These are phyloP conservation scores for Ganoderma sinense DNA, from an alignment of 1,284 basidiomycete genomes.

Conservation along the genomic window DNA sequence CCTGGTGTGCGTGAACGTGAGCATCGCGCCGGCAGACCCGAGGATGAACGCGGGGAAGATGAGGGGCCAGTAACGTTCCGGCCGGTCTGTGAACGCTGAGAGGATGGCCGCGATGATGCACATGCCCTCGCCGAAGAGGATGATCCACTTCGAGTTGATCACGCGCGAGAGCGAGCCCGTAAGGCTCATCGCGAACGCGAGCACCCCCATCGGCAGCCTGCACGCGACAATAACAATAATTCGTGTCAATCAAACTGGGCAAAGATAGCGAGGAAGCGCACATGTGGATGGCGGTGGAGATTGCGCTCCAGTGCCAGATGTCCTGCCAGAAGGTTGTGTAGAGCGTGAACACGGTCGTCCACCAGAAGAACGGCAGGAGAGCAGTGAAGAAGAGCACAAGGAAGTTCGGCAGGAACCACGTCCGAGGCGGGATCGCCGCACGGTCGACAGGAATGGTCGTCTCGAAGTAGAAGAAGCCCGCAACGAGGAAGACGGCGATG, in stretches of 20 bases:
- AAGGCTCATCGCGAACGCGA: slow-evolving; percentile 45
- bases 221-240: neutral
- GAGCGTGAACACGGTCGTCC: slow-evolving; percentile 46
- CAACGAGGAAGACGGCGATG: slow-evolving; percentile 48
- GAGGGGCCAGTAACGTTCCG: slow-evolving; percentile 53
- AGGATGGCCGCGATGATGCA: slow-evolving; percentile 50
- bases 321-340: slow-evolving; percentile 49
- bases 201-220: slow-evolving; percentile 52
- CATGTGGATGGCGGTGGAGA: slow-evolving; percentile 49
- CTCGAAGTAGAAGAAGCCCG: slow-evolving; percentile 52
- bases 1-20: slow-evolving; percentile 44
- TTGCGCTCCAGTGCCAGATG: slow-evolving; percentile 47
- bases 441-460: slow-evolving; percentile 43
- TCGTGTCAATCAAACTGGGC: neutral
- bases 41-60: slow-evolving; percentile 58
- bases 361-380: slow-evolving; percentile 52
- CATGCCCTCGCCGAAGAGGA: slow-evolving; percentile 49
- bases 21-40: slow-evolving; percentile 49
- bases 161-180: slow-evolving; percentile 48
- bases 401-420: slow-evolving; percentile 54
- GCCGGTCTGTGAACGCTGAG: slow-evolving; percentile 49
- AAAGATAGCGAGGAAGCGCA: slow-evolving; percentile 28
- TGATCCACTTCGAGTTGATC: slow-evolving; percentile 52
- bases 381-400: slow-evolving; percentile 47
- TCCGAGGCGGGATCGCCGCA: slow-evolving; percentile 50